Conservation (phyloP, 495 filamentous ascomycete species). For the Parmelia sp. region DNA sequence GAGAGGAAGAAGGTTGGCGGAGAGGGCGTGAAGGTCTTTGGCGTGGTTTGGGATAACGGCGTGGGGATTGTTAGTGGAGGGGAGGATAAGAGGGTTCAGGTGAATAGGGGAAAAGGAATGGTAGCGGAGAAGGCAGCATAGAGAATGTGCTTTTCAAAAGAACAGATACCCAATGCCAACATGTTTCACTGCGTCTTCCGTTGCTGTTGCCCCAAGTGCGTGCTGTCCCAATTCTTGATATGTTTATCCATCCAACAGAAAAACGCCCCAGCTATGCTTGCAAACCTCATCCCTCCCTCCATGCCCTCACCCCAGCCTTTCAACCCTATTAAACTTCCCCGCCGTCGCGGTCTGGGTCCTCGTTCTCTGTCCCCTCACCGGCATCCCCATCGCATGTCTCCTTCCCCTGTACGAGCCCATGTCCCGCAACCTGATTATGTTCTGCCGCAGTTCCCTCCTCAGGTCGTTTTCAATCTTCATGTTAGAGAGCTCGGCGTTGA, state of each 20-base stretch:
- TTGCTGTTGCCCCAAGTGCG: neutral
- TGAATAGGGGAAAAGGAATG: constrained; percentile 55
- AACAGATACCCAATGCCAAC: constrained; percentile 2
- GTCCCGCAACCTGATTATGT: constrained; percentile 80
- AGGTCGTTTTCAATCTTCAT: constrained; percentile 96
- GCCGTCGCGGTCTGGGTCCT: constrained; percentile 75
- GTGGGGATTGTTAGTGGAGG: constrained; percentile 87
- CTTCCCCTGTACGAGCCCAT: constrained; percentile 87
- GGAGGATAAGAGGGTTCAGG: constrained; percentile 88
- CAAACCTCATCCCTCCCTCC: neutral
- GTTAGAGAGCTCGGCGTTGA: constrained; percentile 76
- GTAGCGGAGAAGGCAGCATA: neutral
- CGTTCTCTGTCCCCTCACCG: constrained; percentile 82
- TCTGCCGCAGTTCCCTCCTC: constrained; percentile 64
- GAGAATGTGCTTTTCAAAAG: neutral
- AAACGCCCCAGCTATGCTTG: neutral
- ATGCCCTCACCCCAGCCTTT: constrained; percentile 45
- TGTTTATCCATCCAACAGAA: neutral
- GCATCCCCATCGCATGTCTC: constrained; percentile 82
- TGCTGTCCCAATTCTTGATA: neutral
- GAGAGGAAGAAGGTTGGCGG: constrained; percentile 52
- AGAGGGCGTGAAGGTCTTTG: constrained; percentile 85
- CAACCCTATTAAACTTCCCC: constrained; percentile 71
- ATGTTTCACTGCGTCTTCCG: neutral
- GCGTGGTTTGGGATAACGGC: constrained; percentile 74